Base-by-base conservation (phyloP, 1,284 basidiomycete genomes). In the Leccinum angustisporum region DNA sequence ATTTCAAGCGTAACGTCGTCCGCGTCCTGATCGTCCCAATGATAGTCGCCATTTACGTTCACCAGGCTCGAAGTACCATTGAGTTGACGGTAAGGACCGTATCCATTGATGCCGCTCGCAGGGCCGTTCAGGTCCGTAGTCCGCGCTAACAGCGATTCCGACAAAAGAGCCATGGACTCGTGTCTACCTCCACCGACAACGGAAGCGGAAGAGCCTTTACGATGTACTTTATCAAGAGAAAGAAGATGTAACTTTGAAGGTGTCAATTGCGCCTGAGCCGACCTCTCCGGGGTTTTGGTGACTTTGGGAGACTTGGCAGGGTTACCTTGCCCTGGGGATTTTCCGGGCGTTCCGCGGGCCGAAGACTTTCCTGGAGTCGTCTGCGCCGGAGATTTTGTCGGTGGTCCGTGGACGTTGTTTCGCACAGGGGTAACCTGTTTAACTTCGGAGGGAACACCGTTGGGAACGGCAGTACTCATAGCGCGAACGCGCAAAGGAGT, bases 1-100 rank as follows among this genome's bases (percentile, higher is more conserved):
- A 91, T 83, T 64, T 91, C 88, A 62, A 89, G 73, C 1, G 78
- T 78, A 73, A 83, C 78, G 33, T 73, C 76, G 31, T 78, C 77
- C 51, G 43, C 65, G 43, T 71, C 76, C 48, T 68, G 69, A 31
- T 74, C 71, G 30, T 73, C 73, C 72, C 73, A 76, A 33, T 62
- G 48, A 61, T 69, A 63, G 11, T 58, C 60, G 31, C 67, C 67
- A 5, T 70, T 68, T 14, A 67, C 55, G 33, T 70, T 65, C 5
- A 70, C 66, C 36, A 71, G 31, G 1, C 66, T 65, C 10, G 64
- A 63, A 10, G 72, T 60, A n/a, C 73, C 71, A 33, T 71, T 75
- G 11, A 8, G 61, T 11, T 69, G 64, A 48, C 63, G 68, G n/a
- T 61, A 58, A 21, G 64, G 59, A 14, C 57, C 65, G 3, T 62